Base-by-base conservation (phyloP, 1,284 basidiomycete species). In the Mycosarcoma maydis region DNA sequence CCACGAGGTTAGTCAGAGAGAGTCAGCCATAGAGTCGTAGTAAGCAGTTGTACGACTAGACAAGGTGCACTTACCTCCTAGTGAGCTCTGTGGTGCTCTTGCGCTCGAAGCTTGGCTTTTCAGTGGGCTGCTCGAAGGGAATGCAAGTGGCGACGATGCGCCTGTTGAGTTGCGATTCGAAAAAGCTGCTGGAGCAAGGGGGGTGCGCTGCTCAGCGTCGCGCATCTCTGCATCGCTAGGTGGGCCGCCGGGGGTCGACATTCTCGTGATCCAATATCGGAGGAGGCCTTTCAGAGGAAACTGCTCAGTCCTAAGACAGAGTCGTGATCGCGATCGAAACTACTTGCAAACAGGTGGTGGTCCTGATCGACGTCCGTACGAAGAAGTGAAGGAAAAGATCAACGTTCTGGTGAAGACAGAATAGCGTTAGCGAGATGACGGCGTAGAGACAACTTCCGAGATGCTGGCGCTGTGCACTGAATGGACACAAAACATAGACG, bases 91-190 rank as follows among this genome's bases (percentile, higher is more conserved):
- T 4, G 66, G 41, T 11, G 43, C 40, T 33, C 57, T 40, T 3
- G 38, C 55, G 29, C 51, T 45, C 5, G 61, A 64, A 6, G 65
- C 52, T 33, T 56, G 51, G 38, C 65, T 75, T 40, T 73, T 75
- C 34, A 64, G 69, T 3, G 77, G 77, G 43, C 77, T 80, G 47
- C 73, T 76, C 0, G 77, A 78, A 5, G 77, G 77, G 47, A 78
- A 72, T 3, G 71, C 74, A 8, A 80, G 54, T 2, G 72, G 70
- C 32, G 75, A 77, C 20, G 68, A 72, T n/a, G 69, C 64, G 13
- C 60, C 61, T 36, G 43, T 57, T 44, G 46, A 39, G 46, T 50
- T 57, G 22, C 52, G 39, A 23, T 65, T 65, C 11, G 60, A 69
- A 27, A 60, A 38, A 6, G 66, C 48, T 22, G 60, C 67, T 24